phyloP scores from a whole-genome alignment of 768 basidiomycete species.

The Royoungia palumana region DNA sequence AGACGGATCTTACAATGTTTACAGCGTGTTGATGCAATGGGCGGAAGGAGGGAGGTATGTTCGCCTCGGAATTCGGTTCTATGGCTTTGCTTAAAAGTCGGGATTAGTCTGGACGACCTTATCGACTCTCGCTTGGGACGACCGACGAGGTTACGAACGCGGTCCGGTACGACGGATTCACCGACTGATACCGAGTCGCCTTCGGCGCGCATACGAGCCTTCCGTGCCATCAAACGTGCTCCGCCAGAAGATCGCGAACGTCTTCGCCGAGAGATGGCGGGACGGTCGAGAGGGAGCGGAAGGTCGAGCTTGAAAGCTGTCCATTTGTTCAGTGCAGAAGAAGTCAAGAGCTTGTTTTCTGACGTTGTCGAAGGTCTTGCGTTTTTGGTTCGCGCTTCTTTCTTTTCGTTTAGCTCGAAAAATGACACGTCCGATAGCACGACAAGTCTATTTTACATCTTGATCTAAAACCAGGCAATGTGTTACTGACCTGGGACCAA shows the following conservation, averaged over 20 bases:
- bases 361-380: conserved; percentile 86
- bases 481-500: conserved; percentile 89
- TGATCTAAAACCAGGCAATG: conserved; percentile 93
- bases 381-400: conserved; percentile 61
- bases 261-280: conserved; percentile 51
- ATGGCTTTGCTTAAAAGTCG: not conserved
- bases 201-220: conserved; percentile 71
- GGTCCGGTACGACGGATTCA: conserved; percentile 27
- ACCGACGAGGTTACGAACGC: conserved; percentile 40
- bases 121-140: conserved; percentile 77
- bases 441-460: conserved; percentile 84
- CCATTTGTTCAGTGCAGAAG: conserved; percentile 81
- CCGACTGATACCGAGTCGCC: conserved; percentile 48
- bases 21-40: conserved; percentile 88
- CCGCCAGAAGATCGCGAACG: conserved; percentile 61
- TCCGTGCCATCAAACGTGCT: conserved; percentile 65
- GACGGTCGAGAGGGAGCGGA: conserved; percentile 22
- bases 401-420: not conserved
- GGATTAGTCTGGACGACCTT: conserved; percentile 70
- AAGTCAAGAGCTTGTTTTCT: conserved; percentile 73
- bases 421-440: conserved; percentile 46
- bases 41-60: conserved; percentile 76
- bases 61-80: not conserved
- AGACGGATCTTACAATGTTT: not conserved
- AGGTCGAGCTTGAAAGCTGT: conserved; percentile 62